Evolutionary conservation across 495 filamentous ascomycete species (phyloP), one percentile per base, ranked within the genome.

Genomic region (Aspergillus egyptiacus): DNA sequence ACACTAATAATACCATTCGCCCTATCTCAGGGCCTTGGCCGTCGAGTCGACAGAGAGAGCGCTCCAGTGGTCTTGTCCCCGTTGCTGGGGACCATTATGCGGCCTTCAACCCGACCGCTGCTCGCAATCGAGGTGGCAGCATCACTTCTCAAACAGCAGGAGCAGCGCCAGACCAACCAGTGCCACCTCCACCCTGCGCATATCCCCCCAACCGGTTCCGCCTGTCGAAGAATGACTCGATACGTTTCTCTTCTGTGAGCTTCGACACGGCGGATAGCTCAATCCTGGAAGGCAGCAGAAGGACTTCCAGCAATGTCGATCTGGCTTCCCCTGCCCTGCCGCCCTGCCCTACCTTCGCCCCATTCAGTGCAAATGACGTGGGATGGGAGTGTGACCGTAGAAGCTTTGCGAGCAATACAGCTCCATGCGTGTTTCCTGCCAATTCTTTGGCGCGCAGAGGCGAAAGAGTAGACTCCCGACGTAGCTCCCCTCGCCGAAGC

Each of bases 231-330:
- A 73, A 75, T 35, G 62, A 68, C 41, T 73, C 67, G 20, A 61
- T 67, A 53, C 63, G 71, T 5, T 55, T 70, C 19, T 76, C 74
- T 2, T 70, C 65, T 0, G 61, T 69, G 44, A 77, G 73, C 43
- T 47, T 75, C 1, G 67, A 74, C 42, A 76, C 72, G 6, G 72
- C 67, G 1, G 66, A 75, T 47, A 77, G 73, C 46, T 75, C 73
- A 2, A 72, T 76, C 32, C 50, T 77, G n/a, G 67, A 75, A 11
- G 74, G 71, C 24, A 59, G 58, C 25, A 44, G 53, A 38, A 54
- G 60, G 27, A 61, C 54, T 7, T 62, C 61, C 6, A 50, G 55
- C 11, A 65, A 62, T 0, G 41, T 51, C 9, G 65, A 70, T 0
- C 51, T 70, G 2, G 59, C 53, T 23, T 69, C 69, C 1, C 68